Evolutionary conservation across 192 early-diverging fungal genomes (phyloP).

Genomic region (Coemansia sp.): DNA sequence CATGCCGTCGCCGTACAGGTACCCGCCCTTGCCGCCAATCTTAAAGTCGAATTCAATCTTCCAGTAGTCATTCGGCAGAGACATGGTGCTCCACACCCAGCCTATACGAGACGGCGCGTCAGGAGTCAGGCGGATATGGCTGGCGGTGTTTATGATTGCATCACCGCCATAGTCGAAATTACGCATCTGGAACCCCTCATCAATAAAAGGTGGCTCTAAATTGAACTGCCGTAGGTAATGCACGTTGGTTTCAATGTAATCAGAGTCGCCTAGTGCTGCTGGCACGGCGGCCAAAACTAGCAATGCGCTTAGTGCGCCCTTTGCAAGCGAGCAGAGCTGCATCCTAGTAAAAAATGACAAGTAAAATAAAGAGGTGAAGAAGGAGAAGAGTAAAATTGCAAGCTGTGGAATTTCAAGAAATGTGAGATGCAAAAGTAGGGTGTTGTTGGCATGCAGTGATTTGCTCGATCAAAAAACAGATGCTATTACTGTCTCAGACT

Average conservation of each 20-base stretch:
- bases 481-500: not conserved
- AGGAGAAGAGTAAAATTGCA: not conserved
- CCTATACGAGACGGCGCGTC: constrained; percentile 79
- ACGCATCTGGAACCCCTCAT: constrained; percentile 76
- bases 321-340: constrained; percentile 38
- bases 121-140: constrained; percentile 80
- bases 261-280: constrained; percentile 11
- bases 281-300: constrained; percentile 17
- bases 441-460: not conserved
- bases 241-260: constrained; percentile 40
- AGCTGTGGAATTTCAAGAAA: not conserved
- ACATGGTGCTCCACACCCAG: constrained; percentile 68
- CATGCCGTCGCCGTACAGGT: constrained; percentile 93
- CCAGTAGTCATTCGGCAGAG: constrained; percentile 49
- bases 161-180: constrained; percentile 97
- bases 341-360: constrained; percentile 3
- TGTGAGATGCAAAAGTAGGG: not conserved
- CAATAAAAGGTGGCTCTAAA: constrained; percentile 51
- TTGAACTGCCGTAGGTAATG: constrained; percentile 33
- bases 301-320: constrained; percentile 24
- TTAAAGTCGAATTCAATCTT: constrained; percentile 93
- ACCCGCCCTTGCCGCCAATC: constrained; percentile 70
- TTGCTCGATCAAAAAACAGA: not conserved
- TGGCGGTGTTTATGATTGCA: constrained; percentile 83
- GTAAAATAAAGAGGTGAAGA: not conserved